Evolutionary conservation across 441 rosid genomes (phyloP), one percentile per base, ranked within the genome.

Genomic region (Populus trichocarpa): DNA sequence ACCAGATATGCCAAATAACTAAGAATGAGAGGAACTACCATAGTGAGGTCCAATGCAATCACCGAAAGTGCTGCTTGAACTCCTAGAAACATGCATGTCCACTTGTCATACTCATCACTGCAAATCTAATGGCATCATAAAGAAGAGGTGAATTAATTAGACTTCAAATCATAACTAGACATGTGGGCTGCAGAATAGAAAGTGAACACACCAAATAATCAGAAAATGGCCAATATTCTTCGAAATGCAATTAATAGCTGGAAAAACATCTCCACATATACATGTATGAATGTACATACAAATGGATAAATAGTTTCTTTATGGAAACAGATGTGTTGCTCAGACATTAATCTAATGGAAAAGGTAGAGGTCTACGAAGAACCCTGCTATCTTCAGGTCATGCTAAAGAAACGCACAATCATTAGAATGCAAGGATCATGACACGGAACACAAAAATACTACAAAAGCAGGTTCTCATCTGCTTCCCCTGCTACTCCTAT

Each of bases 31-130:
- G 79, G 76, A 82, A 73, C 38, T 89, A 97, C 99, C 99, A 87
- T 85, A 32, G 96, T 89, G 53, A 97, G 89, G 85, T 97, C 99
- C 83, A 90, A 85, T 9, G 85, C 87, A 80, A 93, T 87, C 79
- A 90, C 84, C 2, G 99, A 95, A 85, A 95, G 77, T 79, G 88
- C 91, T 35, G 90, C 85, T 83, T 97, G 99, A 88, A 93, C 82
- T 73, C 99, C 99, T 81, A 97, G 87, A 82, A 90, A 86, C 85
- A 89, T 66, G 84, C 96, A 89, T 5, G 93, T 90, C 81, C 77
- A 86, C 78, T 87, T 91, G 86, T 91, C 93, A 68, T 97, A 97
- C 88, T 97, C 99, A 74, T 88, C 94, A 33, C 82, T 85, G 88
- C 97, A 96, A 46, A 96, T 89, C 99, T 96, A 40, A 77, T 66